These are phyloP conservation scores for Rhodotorula sp. DNA, from an alignment of 1,284 basidiomycete genomes.

Conservation along the genomic window DNA sequence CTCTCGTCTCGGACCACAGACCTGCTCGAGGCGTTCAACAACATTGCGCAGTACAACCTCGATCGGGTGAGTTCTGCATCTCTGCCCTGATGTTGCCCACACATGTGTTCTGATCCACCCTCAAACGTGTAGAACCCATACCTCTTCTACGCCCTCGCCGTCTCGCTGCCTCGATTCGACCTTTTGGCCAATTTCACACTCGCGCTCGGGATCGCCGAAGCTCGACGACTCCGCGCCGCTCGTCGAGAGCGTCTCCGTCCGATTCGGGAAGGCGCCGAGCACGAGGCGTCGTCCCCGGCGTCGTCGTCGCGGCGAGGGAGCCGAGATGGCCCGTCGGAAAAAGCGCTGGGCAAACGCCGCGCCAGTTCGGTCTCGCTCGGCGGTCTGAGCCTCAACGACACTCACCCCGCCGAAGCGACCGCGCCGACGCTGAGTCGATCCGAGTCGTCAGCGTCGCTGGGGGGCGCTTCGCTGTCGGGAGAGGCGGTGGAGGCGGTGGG, in stretches of 20 bases:
- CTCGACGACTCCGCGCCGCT: constrained; percentile 68
- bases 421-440: background rate
- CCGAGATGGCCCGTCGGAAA: constrained; percentile 56
- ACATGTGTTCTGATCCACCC: constrained; percentile 54
- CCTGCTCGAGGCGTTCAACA: constrained; percentile 88
- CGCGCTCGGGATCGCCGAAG: constrained; percentile 74
- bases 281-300: background rate
- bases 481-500: constrained; percentile 55
- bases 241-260: constrained; percentile 58
- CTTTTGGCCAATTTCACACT: constrained; percentile 86
- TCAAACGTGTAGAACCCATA: constrained; percentile 70
- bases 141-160: constrained; percentile 79
- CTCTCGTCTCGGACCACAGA: background rate
- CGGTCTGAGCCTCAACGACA: constrained; percentile 51
- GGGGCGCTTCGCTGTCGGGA: constrained; percentile 50
- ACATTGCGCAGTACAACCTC: constrained; percentile 60
- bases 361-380: constrained; percentile 46
- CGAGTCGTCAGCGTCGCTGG: background rate
- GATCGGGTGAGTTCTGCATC: constrained; percentile 7
- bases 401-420: no score
- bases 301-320: background rate
- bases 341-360: constrained; percentile 83
- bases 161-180: constrained; percentile 78
- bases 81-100: no score
- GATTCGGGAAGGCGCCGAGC: background rate